phyloP scores from a whole-genome alignment of 371 early-diverging fungal species.

The Encephalitozoon intestinalis region DNA sequence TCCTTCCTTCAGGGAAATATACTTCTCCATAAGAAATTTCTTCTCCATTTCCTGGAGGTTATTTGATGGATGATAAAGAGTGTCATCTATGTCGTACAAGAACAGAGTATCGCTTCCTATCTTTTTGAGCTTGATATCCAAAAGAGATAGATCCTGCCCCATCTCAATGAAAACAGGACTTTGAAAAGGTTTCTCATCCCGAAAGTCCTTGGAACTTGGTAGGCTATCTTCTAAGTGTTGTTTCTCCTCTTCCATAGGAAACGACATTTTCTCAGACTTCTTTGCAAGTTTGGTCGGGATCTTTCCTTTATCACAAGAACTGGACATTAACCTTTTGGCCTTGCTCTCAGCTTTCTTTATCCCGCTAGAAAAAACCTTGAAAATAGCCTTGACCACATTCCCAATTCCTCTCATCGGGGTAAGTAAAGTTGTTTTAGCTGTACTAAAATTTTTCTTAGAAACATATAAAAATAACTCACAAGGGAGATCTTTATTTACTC shows the following conservation, averaged over 20 bases:
- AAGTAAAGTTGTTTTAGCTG: neutral
- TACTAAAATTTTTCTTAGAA: neutral
- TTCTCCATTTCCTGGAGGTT: constrained; percentile 10
- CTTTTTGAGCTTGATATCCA: neutral
- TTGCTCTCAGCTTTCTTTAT: neutral
- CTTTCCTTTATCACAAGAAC: neutral
- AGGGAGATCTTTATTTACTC: neutral
- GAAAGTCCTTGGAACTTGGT: neutral
- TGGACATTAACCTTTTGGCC: neutral
- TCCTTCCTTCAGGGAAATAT: neutral
- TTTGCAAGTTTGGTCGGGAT: neutral
- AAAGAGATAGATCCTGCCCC: neutral
- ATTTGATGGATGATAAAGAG: constrained; percentile 27
- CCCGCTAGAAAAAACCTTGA: neutral
- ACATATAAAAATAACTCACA: neutral
- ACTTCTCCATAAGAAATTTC: neutral
- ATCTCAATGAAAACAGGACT: neutral
- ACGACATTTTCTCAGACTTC: neutral
- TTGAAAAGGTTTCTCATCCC: neutral
- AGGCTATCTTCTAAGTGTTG: neutral
- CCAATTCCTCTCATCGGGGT: neutral
- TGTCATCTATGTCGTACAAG: constrained; percentile 51
- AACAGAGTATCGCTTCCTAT: constrained; percentile 22
- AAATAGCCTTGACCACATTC: neutral
- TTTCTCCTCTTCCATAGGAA: neutral